Evolutionary conservation across 2,329 filamentous ascomycete species (phyloP).

Genomic region (Niveomyces coronatus): DNA sequence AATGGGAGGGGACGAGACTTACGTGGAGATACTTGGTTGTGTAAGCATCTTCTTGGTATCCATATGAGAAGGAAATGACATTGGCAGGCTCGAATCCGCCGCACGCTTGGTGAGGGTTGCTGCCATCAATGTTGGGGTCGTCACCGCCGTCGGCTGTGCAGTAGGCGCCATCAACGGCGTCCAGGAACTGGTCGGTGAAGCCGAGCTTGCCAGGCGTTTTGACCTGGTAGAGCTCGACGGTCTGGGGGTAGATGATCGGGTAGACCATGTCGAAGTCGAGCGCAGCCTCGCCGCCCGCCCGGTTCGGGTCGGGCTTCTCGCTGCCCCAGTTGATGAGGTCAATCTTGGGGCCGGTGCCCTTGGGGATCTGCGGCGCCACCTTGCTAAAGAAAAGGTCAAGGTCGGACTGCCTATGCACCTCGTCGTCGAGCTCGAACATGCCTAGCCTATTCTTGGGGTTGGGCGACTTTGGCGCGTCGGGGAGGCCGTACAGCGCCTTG

Average conservation of each 20-base stretch:
- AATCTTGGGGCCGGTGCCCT: constrained; percentile 25
- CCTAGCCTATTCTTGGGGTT: constrained; percentile 27
- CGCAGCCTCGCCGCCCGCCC: constrained; percentile 29
- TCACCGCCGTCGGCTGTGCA: constrained; percentile 41
- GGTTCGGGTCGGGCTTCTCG: constrained; percentile 5
- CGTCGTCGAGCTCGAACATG: constrained; percentile 30
- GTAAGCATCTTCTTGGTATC: constrained; percentile 34
- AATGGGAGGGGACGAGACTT: background rate
- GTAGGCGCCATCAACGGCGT: constrained; percentile 43
- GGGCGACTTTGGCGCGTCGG: constrained; percentile 5
- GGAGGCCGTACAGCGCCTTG: constrained; percentile 32
- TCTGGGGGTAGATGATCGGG: constrained; percentile 41
- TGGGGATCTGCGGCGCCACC: constrained; percentile 23
- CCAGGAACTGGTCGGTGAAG: constrained; percentile 36
- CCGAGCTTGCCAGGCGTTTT: constrained; percentile 14
- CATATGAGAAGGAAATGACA: constrained; percentile 34
- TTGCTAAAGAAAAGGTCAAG: constrained; percentile 27
- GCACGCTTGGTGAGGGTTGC: constrained; percentile 28
- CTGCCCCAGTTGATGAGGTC: constrained; percentile 18
- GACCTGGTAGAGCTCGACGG: constrained; percentile 27
- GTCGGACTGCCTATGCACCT: constrained; percentile 30
- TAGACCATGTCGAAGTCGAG: constrained; percentile 40
- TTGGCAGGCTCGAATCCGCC: constrained; percentile 12
- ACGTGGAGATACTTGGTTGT: constrained; percentile 28
- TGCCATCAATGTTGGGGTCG: constrained; percentile 32